Base-by-base conservation (phyloP, 352 stramenopile genomes). In the Phytophthora idaei region DNA sequence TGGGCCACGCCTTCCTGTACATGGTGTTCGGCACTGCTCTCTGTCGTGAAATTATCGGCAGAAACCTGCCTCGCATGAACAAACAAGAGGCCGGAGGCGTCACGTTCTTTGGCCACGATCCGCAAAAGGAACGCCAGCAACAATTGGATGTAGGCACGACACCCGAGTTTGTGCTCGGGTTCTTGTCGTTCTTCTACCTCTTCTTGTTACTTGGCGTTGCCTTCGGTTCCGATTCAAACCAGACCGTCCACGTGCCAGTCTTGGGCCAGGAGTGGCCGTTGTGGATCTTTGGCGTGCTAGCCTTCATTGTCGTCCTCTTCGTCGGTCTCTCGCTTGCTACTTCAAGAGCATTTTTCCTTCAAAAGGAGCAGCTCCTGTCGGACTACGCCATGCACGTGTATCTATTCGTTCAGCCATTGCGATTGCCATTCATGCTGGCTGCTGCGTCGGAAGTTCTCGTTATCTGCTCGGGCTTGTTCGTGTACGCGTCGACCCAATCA, bases 111-210 rank as follows among this genome's bases (percentile, higher is more conserved):
- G 89, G 87, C 9, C 83, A 92, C 49, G 87, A 96, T 25, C 76
- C 86, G 37, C 72, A 78, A 39, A 73, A 78, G 46, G 87, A 75
- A 71, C 78, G 74, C 4, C 69, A 73, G 54, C 69, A 76, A 10
- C 86, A 93, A 64, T 68, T 91, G 14, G 86, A 96, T 65, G 58
- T 88, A 29, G 87, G 84, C 6, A 93, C 84, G 7, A 94, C 81
- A 2, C 86, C 88, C 2, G 87, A 96, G 54, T 96, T 96, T 42
- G 88, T 89, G 21, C 52, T 96, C 5, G 88, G 88, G 0, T 85
- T 94, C 46, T 46, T 96, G 5, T 94, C 83, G 5, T 96, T 96
- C 54, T 89, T 94, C 60, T 96, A 94, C 47, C 69, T 96, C 32
- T 94, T 94, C 59, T 53, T 96, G 51, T 69, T 96, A 25, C 74